Evolutionary conservation across 1,139 yeast species (phyloP).

Genomic region (Lodderomyces orthopsilosis): DNA sequence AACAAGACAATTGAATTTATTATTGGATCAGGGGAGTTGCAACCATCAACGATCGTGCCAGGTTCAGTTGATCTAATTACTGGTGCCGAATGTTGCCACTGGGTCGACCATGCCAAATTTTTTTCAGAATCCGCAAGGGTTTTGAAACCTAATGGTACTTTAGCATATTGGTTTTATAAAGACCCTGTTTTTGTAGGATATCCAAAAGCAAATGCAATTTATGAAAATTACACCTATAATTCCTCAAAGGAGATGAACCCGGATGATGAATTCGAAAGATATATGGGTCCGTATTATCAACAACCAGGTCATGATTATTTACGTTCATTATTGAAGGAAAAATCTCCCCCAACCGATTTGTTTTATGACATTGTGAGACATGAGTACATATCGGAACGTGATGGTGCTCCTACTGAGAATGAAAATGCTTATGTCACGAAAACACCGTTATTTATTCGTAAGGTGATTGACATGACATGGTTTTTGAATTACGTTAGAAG

Average conservation of each 20-base stretch:
- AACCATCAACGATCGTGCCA: constrained; percentile 21
- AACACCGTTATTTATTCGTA: constrained; percentile 39
- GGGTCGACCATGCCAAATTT: constrained; percentile 62
- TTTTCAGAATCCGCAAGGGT: constrained; percentile 48
- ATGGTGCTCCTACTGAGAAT: constrained; percentile 17
- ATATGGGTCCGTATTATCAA: constrained; percentile 71
- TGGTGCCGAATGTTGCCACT: constrained; percentile 77
- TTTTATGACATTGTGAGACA: constrained; percentile 41
- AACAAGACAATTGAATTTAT: constrained; percentile 21
- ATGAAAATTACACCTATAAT: constrained; percentile 38
- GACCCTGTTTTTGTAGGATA: constrained; percentile 55
- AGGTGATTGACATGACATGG: constrained; percentile 39
- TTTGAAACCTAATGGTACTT: constrained; percentile 58
- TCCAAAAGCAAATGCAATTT: constrained; percentile 41
- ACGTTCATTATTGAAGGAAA: constrained; percentile 41
- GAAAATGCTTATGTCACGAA: constrained; percentile 13
- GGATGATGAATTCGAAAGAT: constrained; percentile 32
- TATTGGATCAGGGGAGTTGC: constrained; percentile 31
- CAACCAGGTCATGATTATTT: constrained; percentile 66
- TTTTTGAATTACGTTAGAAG: constrained; percentile 54
- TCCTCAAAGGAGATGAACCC: constrained; percentile 21
- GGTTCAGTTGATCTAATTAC: constrained; percentile 57
- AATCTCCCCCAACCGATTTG: constrained; percentile 36
- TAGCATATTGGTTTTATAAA: constrained; percentile 78
- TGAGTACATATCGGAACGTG: constrained; percentile 35